Evolutionary conservation across 1,284 basidiomycete species (phyloP).

Genomic region (Cystobasidium pallidum): DNA sequence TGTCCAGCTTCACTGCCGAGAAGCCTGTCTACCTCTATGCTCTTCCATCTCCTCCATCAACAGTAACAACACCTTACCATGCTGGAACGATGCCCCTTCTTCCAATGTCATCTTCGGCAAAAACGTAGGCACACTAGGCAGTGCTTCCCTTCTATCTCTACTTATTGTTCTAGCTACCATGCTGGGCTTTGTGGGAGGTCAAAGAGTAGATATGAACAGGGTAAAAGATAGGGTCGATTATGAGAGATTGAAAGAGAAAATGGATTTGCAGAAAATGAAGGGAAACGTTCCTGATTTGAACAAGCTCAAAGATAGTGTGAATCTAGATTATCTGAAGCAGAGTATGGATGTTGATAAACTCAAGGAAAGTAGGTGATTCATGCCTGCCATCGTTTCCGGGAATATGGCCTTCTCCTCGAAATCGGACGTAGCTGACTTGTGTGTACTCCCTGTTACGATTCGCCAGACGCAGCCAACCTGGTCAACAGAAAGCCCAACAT

Average conservation of each 20-base stretch:
- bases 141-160: not conserved
- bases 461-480: not conserved
- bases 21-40: conserved; percentile 9
- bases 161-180: conserved; percentile 4
- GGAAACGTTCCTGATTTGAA: conserved; percentile 10
- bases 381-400: too few species aligned
- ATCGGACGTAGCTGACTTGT: not conserved
- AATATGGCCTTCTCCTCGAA: too few species aligned
- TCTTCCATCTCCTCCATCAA: conserved; percentile 1
- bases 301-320: conserved; percentile 5
- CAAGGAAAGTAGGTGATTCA: not conserved
- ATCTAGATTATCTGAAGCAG: not conserved
- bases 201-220: conserved; percentile 9
- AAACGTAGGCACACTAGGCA: conserved; percentile 14
- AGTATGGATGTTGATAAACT: not conserved
- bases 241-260: conserved; percentile 7
- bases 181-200: conserved; percentile 6
- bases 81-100: conserved; percentile 1
- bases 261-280: conserved; percentile 13
- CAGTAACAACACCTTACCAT: conserved; percentile 1
- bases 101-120: conserved; percentile 4
- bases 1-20: conserved; percentile 23
- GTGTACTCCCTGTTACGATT: not conserved
- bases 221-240: conserved; percentile 6
- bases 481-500: conserved; percentile 3